phyloP scores from a whole-genome alignment of 768 basidiomycete species.

The Lyophyllum atratum region DNA sequence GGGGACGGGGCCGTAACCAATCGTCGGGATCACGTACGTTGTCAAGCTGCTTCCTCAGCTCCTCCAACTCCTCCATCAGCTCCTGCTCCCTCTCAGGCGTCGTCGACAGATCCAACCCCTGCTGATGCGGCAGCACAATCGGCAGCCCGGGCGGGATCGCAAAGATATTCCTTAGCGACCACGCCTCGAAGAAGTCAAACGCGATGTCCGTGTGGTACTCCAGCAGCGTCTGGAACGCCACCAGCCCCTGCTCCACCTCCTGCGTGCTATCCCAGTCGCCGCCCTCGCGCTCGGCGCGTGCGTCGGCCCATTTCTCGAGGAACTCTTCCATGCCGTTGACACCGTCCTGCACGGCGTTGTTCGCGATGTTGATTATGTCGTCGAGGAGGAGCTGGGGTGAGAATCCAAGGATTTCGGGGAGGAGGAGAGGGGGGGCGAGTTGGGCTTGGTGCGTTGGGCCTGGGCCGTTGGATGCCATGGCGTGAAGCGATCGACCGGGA shows the following conservation, averaged over 20 bases:
- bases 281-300: constrained; percentile 49
- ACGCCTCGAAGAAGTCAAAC: constrained; percentile 90
- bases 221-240: constrained; percentile 85
- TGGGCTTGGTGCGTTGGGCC: constrained; percentile 9
- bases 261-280: constrained; percentile 60
- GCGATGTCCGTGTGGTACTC: constrained; percentile 89
- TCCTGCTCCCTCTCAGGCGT: constrained; percentile 60
- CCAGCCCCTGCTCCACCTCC: constrained; percentile 78
- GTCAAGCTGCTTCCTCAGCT: constrained; percentile 65
- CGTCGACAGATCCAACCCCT: constrained; percentile 63
- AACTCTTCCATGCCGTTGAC: constrained; percentile 82
- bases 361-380: constrained; percentile 82
- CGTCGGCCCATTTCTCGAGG: constrained; percentile 72
- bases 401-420: constrained; percentile 80
- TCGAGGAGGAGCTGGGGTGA: constrained; percentile 84
- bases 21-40: constrained; percentile 53
- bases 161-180: constrained; percentile 89
- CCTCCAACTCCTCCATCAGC: constrained; percentile 67
- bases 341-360: constrained; percentile 75
- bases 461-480: constrained; percentile 6
- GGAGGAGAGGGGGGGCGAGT: constrained; percentile 46
- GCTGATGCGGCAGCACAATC: constrained; percentile 77
- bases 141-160: constrained; percentile 69
- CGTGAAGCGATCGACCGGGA: background rate
- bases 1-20: too few relatives aligned